Evolutionary conservation across 352 stramenopile species (phyloP), one percentile per base, ranked within the genome.

Genomic region (Phytophthora cryptogea): DNA sequence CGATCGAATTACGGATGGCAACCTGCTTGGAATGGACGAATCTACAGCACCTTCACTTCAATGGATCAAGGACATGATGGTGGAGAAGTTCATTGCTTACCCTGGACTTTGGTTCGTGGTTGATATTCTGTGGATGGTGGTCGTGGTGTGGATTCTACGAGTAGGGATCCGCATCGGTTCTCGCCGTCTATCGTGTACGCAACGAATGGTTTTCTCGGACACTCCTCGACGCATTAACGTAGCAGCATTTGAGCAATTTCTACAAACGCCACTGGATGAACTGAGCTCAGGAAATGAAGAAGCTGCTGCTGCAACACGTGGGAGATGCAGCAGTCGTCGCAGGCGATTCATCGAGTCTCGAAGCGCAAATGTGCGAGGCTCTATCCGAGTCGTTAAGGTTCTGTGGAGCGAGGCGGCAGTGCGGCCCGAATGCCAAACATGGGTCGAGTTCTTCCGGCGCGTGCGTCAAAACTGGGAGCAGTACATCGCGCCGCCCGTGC

Each of bases 1-100:
- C 10, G 96, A 99, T 74, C 88, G 96, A 54, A 82, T 99, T 58
- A 98, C 95, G 1, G 94, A 97, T 40, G 83, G 86, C 16, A 95
- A 94, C 66, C 76, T 96, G 7, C 80, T 98, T 13, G 80, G 80
- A 4, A 83, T 77, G 37, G 78, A 90, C 40, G 65, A 74, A 48
- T 75, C 68, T 13, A 59, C 59, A 0, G 49, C 81, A 5, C 69
- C 61, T 32, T 57, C 69, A 3, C 69, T 90, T 44, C 48, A 83
- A 14, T 92, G 80, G 83, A 76, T 71, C 7, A 78, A 77, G 2
- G 61, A 81, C 6, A 59, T 73, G 47, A 59, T 92, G 20, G 68
- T 77, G 4, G 48, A 77, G 7, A 58, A 72, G 5, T 61, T 90
- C 3, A 46, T 89, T 17, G 20, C 59, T 1, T 55, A 70, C 17